A percentile compares a stretch with the other conserved stretches of the same genome.
Conservation (phyloP, 768 basidiomycete genomes). For the Lactarius psammicola region DNA sequence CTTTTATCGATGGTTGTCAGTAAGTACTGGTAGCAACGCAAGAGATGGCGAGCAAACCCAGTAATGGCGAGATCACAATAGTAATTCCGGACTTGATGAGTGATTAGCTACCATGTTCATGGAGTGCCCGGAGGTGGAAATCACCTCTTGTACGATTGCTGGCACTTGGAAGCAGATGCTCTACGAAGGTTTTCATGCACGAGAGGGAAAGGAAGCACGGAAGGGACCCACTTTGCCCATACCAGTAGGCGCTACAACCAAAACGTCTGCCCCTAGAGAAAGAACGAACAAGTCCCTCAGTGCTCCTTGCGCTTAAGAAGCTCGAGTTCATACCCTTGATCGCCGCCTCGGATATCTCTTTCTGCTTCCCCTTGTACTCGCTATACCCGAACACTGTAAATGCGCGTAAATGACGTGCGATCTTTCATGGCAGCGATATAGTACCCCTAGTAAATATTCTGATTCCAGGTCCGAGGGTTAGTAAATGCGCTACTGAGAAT, state of each 20-base stretch:
- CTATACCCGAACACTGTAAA: slow-evolving; percentile 64
- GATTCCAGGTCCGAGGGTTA: not conserved
- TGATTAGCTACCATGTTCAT: not conserved
- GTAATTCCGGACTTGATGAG: slow-evolving; percentile 55
- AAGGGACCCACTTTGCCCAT: slow-evolving; percentile 71
- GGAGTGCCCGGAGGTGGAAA: slow-evolving; percentile 12
- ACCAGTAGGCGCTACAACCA: slow-evolving; percentile 82
- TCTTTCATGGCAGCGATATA: not conserved
- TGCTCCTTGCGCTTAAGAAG: not conserved
- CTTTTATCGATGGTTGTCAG: slow-evolving; percentile 37
- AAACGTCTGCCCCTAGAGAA: slow-evolving; percentile 61
- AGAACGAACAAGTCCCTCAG: not conserved
- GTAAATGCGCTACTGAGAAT: not conserved
- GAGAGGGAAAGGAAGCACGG: not conserved
- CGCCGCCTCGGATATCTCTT: slow-evolving; percentile 71
- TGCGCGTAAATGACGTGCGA: not conserved
- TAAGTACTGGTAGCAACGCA: not conserved
- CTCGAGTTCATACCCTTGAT: slow-evolving; percentile 46
- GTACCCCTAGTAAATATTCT: slow-evolving; percentile 23
- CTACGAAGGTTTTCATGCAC: slow-evolving; percentile 37
- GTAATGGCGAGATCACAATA: slow-evolving; percentile 72
- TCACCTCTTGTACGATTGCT: slow-evolving; percentile 61
- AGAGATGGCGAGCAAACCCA: slow-evolving; percentile 47
- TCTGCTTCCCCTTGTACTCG: slow-evolving; percentile 74
- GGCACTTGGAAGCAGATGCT: slow-evolving; percentile 87